Base-by-base conservation (phyloP, 805 yeast species). In the Metschnikowia anglica region DNA sequence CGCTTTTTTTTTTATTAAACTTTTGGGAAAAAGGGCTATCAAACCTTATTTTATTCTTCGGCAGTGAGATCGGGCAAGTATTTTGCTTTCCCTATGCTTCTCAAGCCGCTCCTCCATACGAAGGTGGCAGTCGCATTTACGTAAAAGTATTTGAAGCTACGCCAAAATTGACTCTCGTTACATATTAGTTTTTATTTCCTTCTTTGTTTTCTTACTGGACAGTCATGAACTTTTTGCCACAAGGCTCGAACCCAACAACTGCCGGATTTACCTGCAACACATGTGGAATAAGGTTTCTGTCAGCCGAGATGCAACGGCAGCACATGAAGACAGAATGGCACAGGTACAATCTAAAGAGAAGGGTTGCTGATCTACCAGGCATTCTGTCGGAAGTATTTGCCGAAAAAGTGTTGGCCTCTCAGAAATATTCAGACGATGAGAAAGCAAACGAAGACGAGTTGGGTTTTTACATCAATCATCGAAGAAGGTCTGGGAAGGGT, bases 311-410 rank as follows among this genome's bases (percentile, higher is more conserved):
- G 45, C 99, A 93, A 67, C 75, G 98, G 49, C 76, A 76, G 51
- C 99, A 93, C 62, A 93, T 93, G 99, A 88, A 87, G 61, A 83
- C 96, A 2, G 99, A 93, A 43, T 93, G 99, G 99, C 99, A 93
- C 61, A 77, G 99, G 49, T 93, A 93, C 65, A 93, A 93, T 59
- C 74, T 93, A 58, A 93, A 93, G 61, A 80, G 99, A 67, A 78
- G 96, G 56, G 96, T 93, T 24, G 96, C 97, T 1, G 68, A 66
- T 46, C 59, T 73, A 50, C 76, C 77, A 2, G 59, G 72, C 13
- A 68, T 73, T 20, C 62, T 66, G 39, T 74, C 73, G 36, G 72
- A 63, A n/a, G 54, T 63, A n/a, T 71, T 71, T 63, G 86, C 85
- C 16, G 85, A 83, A 51, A 85, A 88, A 59, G 84, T 85, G 25